These are phyloP conservation scores for Trametes versicolor DNA, from an alignment of 1,284 basidiomycete genomes.

Conservation along the genomic window DNA sequence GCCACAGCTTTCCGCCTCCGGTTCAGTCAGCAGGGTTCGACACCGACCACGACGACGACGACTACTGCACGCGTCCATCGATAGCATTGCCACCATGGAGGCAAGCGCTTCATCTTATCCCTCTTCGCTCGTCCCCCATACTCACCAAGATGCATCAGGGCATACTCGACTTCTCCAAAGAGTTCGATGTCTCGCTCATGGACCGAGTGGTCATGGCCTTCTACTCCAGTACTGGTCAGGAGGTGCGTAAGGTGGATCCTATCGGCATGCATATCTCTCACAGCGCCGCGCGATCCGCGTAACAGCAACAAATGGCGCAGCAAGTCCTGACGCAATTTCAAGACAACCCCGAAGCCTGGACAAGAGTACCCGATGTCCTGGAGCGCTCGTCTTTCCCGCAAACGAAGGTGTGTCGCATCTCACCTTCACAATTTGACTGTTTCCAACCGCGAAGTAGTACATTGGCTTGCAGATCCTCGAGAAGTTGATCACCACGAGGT, in stretches of 20 bases:
- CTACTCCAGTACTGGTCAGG: conserved; percentile 44
- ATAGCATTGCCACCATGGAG: conserved; percentile 49
- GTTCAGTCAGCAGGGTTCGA: conserved; percentile 41
- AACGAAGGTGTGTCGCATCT: conserved; percentile 74
- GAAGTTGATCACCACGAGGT: conserved; percentile 93
- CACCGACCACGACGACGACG: conserved; percentile 43
- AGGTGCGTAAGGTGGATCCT: conserved; percentile 35
- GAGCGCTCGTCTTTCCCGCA: conserved; percentile 89
- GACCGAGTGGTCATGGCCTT: conserved; percentile 46
- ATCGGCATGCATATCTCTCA: not conserved
- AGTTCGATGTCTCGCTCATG: conserved; percentile 48
- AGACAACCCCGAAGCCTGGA: conserved; percentile 98
- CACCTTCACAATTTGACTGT: not conserved
- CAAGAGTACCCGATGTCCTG: conserved; percentile 94
- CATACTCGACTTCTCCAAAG: conserved; percentile 47
- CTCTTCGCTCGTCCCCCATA: not conserved
- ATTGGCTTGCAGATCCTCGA: conserved; percentile 96
- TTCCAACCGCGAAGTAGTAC: conserved; percentile 65
- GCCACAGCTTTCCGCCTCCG: conserved; percentile 37
- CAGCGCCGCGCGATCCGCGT: conserved; percentile 1
- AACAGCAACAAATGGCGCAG: conserved; percentile 91
- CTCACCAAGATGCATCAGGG: conserved; percentile 36
- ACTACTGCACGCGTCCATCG: conserved; percentile 39
- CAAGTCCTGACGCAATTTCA: conserved; percentile 95
- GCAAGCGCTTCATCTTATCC: conserved; percentile 35